Base-by-base conservation (phyloP, 352 stramenopile genomes). In the Globisporangium solare region DNA sequence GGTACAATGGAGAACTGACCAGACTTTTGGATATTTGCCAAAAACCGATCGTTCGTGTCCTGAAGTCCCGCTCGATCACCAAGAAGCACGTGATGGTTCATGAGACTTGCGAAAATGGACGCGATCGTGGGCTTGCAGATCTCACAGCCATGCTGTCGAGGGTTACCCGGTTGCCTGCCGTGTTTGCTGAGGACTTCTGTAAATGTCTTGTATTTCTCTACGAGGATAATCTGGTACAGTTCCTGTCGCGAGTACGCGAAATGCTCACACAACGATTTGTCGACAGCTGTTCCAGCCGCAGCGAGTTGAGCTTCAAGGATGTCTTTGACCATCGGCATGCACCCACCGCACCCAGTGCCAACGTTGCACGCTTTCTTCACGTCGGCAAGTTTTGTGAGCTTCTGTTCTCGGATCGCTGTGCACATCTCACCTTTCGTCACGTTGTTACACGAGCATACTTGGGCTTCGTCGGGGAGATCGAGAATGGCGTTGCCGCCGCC, bases 401-500 rank as follows among this genome's bases (percentile, higher is more conserved):
- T 92, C 37, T 93, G 68, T 21, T 92, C 76, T 27, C 79, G 75
- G 57, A 97, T 91, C 8, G 68, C 55, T 20, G 60, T 56, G 51
- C 76, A 86, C 65, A 98, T 88, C 6, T 83, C 63, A 7, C 88
- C 88, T 52, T 89, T 85, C 47, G 67, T 94, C 20, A 98, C 86
- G 68, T 96, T 91, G 68, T 98, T 98, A 70, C 92, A 98, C 13
- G 87, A 96, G 48, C 92, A 98, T 21, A 98, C 81, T 70, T 96
- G 83, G 17, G 83, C 71, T 50, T 83, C 83, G 24, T 96, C 89
- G 20, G 83, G 73, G 41, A 87, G 73, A 45, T 88, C 79, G 15
- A 83, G 58, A 7, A 83, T 66, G 1, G 66, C 56, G 49, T 60
- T 76, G 20, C 70, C 67, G 7, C 58, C 73, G 6, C 51, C 57